phyloP scores from a whole-genome alignment of 257 asterid species.

The Solanum sejunctum region DNA sequence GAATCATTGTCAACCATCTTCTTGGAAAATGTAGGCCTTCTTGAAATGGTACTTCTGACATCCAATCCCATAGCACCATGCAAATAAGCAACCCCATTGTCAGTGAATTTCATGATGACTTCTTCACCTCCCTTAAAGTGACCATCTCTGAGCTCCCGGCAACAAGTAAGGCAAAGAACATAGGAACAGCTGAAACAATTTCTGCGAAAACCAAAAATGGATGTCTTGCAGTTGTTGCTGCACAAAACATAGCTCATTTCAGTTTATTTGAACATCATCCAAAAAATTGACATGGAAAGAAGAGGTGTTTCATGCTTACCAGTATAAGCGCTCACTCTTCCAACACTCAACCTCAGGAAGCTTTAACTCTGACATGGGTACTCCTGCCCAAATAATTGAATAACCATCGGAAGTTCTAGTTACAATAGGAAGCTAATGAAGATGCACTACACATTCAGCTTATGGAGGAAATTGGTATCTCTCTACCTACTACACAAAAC shows the following conservation, averaged over 20 bases:
- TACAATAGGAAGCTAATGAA: not conserved
- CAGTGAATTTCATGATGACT: constrained; percentile 7
- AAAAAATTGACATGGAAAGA: not conserved
- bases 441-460: constrained; percentile 7
- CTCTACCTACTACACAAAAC: not conserved
- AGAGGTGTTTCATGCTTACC: constrained; percentile 26
- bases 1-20: not conserved
- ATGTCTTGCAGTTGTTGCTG: constrained; percentile 75
- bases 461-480: not conserved
- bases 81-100: constrained; percentile 25
- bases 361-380: constrained; percentile 35
- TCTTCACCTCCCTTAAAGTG: constrained; percentile 28
- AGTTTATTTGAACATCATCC: not conserved
- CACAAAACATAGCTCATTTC: constrained; percentile 3
- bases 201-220: constrained; percentile 52
- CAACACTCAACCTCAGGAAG: constrained; percentile 13
- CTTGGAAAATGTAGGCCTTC: not conserved
- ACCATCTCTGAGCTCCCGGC: constrained; percentile 67
- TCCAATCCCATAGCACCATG: constrained; percentile 13
- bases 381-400: constrained; percentile 30
- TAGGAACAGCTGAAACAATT: constrained; percentile 63
- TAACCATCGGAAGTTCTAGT: not conserved
- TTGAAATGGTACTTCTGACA: not conserved
- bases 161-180: constrained; percentile 77
- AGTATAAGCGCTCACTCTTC: constrained; percentile 42